Evolutionary conservation across 225 moss, liverwort and hornwort species (phyloP).

Genomic region (Anthoceros angustus): DNA sequence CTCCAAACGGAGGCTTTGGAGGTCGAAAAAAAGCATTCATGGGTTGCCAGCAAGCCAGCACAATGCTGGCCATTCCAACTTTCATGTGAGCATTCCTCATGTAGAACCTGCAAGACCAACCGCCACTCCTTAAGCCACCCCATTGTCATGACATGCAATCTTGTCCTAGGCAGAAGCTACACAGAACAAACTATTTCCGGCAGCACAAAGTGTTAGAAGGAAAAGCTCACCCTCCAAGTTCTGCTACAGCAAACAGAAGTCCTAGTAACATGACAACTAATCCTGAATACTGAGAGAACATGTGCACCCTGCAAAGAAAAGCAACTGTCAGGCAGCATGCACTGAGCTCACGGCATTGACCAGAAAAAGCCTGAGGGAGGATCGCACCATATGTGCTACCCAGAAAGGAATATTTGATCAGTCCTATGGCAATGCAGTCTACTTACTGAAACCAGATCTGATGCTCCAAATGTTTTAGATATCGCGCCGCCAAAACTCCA

Average conservation of each 20-base stretch:
- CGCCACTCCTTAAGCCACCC: background rate
- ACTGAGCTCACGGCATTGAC: background rate
- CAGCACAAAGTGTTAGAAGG: background rate
- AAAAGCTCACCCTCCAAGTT: slow-evolving; percentile 45
- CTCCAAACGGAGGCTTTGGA: slow-evolving; percentile 24
- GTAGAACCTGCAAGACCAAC: slow-evolving; percentile 32
- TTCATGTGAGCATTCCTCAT: slow-evolving; percentile 58
- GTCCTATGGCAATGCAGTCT: background rate
- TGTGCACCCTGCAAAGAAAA: slow-evolving; percentile 42
- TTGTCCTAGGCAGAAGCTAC: no score
- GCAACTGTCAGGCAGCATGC: background rate
- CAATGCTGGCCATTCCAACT: slow-evolving; percentile 58
- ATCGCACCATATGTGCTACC: background rate
- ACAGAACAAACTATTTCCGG: slow-evolving; percentile 6
- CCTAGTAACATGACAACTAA: slow-evolving; percentile 75
- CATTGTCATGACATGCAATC: background rate
- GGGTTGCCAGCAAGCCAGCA: slow-evolving; percentile 50
- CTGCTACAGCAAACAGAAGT: slow-evolving; percentile 78
- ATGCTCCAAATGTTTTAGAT: slow-evolving; percentile 75
- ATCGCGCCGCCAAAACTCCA: slow-evolving; percentile 77
- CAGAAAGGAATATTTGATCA: background rate
- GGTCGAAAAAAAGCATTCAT: slow-evolving; percentile 58
- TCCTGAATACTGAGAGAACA: slow-evolving; percentile 65
- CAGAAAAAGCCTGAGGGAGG: background rate
- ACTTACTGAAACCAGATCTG: slow-evolving; percentile 72